Percentiles rank a stretch among this genome's conserved stretches.
These are phyloP conservation scores for Curvularia hawaiiensis DNA, from an alignment of 2,329 filamentous ascomycete species.

Conservation along the genomic window DNA sequence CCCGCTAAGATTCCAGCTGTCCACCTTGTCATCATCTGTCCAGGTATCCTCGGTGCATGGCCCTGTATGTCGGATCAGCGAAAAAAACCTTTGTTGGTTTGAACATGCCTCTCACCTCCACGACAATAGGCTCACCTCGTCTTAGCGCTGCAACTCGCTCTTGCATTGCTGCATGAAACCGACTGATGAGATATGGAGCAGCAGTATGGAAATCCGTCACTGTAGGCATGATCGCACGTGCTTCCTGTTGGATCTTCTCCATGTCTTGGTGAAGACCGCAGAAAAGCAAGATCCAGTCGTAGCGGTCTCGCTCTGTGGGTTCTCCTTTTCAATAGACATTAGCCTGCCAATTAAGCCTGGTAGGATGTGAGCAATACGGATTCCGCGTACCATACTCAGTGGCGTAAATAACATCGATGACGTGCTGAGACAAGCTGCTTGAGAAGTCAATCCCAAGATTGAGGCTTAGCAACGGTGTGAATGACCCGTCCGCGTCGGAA, in stretches of 20 bases:
- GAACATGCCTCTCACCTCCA: neutral
- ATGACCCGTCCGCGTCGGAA: neutral
- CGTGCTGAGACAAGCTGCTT: neutral
- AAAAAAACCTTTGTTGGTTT: neutral
- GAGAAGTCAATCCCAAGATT: neutral
- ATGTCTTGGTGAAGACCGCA: neutral
- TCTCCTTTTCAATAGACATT: neutral
- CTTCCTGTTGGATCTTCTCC: neutral
- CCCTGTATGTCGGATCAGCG: neutral
- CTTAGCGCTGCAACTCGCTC: neutral
- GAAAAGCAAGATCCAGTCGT: slow-evolving; percentile 5
- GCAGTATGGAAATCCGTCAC: neutral
- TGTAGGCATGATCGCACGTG: neutral
- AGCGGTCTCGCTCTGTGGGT: slow-evolving; percentile 3
- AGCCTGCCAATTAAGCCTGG: neutral
- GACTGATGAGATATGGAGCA: neutral
- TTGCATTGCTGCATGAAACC: neutral
- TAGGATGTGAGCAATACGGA: neutral
- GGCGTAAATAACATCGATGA: neutral
- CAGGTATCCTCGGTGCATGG: neutral
- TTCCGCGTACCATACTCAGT: neutral
- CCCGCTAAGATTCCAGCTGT: neutral
- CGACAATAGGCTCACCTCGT: neutral
- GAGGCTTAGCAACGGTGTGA: neutral
- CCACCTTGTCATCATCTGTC: neutral